Evolutionary conservation across 2,329 filamentous ascomycete species (phyloP), one percentile per base, ranked within the genome.

Genomic region (Neofusicoccum umdonicola): DNA sequence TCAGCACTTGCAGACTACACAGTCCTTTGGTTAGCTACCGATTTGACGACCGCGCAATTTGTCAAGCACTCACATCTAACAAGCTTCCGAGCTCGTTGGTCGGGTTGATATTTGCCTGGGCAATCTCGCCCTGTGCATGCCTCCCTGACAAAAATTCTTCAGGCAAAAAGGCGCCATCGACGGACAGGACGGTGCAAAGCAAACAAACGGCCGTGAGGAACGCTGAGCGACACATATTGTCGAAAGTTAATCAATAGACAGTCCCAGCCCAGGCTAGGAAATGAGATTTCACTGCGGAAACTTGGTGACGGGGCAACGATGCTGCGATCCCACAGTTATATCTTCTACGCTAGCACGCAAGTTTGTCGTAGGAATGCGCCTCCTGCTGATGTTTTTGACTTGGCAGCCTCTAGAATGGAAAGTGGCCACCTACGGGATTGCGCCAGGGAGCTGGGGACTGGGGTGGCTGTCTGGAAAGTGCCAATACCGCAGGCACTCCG

Each of bases 211-310:
- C 31, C 41, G 61, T 39, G 7, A 63, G 41, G 17, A 63, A 37
- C 42, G 31, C 22, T 1, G 41, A 41, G 50, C 35, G 31, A 19
- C 44, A 27, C 50, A 63, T 63, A 5, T 63, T 63, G 50, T 37
- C 39, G 9, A 4, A 27, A 8, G 22, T 45, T 31, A 27, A 63
- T 27, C 9, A 4, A 44, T 15, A 27, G 39, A 39, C 3, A 34
- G 15, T 47, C 35, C 35, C 17, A 51, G 45, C 35, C 2, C 4
- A 22, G 31, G 41, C 41, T 19, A 50, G 39, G 48, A 39, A 48
- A 63, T 56, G 50, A 31, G 17, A 47, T 56, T 50, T 63, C 61
- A 63, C 61, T 48, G 39, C 42, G 56, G 61, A 50, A 63, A 63
- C 61, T 63, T 63, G 50, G 22, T 63, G 41, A 47, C 50, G n/a